Evolutionary conservation across 2,329 filamentous ascomycete species (phyloP).

Genomic region (Pestalotiopsis sp.): DNA sequence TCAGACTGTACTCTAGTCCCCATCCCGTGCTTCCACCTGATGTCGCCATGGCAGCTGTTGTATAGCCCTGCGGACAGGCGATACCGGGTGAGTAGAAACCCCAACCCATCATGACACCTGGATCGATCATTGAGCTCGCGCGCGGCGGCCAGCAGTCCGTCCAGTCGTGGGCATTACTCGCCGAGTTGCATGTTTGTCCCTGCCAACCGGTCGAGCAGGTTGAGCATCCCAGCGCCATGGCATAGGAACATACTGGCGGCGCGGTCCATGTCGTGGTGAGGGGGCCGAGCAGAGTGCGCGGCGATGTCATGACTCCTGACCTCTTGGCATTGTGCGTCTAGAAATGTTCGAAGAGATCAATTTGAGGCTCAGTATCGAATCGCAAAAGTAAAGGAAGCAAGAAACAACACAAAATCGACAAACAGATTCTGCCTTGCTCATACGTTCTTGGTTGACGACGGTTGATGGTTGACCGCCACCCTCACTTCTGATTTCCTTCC

Average conservation of each 20-base stretch:
- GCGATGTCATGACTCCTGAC: constrained; percentile 9
- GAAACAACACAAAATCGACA: neutral
- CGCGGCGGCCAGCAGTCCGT: constrained; percentile 26
- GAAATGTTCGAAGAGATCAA: neutral
- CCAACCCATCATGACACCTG: constrained; percentile 21
- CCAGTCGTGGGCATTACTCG: constrained; percentile 19
- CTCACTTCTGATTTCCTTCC: neutral
- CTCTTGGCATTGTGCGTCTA: neutral
- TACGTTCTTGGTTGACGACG: no score
- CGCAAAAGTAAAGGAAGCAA: neutral
- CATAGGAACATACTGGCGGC: constrained; percentile 21
- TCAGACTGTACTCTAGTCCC: constrained; percentile 7
- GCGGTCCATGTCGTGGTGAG: constrained; percentile 23
- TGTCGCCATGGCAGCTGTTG: constrained; percentile 20
- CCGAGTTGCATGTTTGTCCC: constrained; percentile 21
- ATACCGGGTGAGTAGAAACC: constrained; percentile 25
- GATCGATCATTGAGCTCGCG: constrained; percentile 13
- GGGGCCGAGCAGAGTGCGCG: constrained; percentile 20
- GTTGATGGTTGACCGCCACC: no score
- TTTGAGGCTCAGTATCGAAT: neutral
- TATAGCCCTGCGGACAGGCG: constrained; percentile 22
- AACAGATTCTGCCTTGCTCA: neutral
- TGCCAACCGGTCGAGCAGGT: constrained; percentile 21
- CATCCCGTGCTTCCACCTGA: constrained; percentile 12
- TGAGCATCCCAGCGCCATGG: constrained; percentile 19